Evolutionary conservation across 2,329 filamentous ascomycete genomes (phyloP).

Genomic region (Clarireedia monteithiana): DNA sequence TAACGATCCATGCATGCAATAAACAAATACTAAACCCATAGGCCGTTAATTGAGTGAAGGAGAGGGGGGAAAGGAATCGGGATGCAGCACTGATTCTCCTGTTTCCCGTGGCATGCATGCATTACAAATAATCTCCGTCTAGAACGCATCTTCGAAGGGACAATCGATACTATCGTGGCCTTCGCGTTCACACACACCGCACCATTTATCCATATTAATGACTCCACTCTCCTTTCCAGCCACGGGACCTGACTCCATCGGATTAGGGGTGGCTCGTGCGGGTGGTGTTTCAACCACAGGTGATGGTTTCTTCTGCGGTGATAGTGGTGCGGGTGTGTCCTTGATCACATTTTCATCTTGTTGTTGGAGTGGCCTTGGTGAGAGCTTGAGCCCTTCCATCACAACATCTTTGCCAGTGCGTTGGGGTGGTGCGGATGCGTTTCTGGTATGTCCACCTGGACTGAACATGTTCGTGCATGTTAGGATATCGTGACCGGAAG

Average conservation of each 20-base stretch:
- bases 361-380: conserved; percentile 26
- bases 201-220: conserved; percentile 87
- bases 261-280: conserved; percentile 48
- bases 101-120: too few relatives aligned
- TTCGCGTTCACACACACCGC: conserved; percentile 90
- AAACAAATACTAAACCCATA: too few relatives aligned
- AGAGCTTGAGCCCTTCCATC: conserved; percentile 34
- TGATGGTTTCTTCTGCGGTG: conserved; percentile 40
- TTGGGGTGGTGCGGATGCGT: conserved; percentile 13
- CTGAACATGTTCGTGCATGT: conserved; percentile 85
- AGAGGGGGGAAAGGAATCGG: too few relatives aligned
- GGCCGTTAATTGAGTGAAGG: too few relatives aligned
- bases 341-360: conserved; percentile 29
- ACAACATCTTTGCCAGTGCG: conserved; percentile 32
- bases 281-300: conserved; percentile 28
- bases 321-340: conserved; percentile 47
- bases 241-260: conserved; percentile 58
- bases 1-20: too few relatives aligned
- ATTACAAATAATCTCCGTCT: too few relatives aligned
- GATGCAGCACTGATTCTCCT: too few relatives aligned
- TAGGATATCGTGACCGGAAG: conserved; percentile 83
- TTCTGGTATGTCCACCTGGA: conserved; percentile 17
- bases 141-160: conserved; percentile 79
- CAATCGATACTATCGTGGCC: conserved; percentile 95
- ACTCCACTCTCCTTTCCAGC: conserved; percentile 72